phyloP scores from a whole-genome alignment of 768 basidiomycete genomes.

The Panus rudis region DNA sequence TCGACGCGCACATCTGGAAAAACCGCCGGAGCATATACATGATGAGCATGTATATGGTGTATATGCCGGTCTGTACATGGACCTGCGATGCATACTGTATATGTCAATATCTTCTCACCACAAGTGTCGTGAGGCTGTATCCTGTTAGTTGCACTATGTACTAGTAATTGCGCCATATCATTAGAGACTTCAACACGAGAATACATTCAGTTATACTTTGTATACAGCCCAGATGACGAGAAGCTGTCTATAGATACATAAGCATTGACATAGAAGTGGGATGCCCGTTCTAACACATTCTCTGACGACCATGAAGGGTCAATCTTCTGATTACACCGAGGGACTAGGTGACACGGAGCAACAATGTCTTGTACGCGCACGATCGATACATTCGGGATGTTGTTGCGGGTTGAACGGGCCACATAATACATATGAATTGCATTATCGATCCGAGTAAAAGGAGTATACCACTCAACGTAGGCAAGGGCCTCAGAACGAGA shows the following conservation, averaged over 20 bases:
- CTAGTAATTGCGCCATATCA: too few species aligned
- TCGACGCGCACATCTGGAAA: too few species aligned
- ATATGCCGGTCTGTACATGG: too few species aligned
- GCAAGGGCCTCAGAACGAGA: background rate
- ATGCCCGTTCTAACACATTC: background rate
- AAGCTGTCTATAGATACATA: background rate
- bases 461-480: slow-evolving; percentile 2
- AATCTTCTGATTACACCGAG: background rate
- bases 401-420: background rate
- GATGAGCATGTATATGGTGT: too few species aligned
- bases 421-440: slow-evolving; percentile 3
- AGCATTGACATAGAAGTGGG: background rate
- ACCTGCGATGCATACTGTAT: too few species aligned
- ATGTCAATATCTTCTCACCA: too few species aligned
- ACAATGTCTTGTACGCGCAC: background rate
- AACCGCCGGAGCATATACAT: too few species aligned
- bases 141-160: too few species aligned
- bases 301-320: background rate
- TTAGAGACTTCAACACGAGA: too few species aligned
- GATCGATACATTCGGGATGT: background rate
- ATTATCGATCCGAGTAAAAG: slow-evolving; percentile 2
- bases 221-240: too few species aligned
- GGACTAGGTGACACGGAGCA: background rate
- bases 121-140: too few species aligned
- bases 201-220: too few species aligned